Conservation (phyloP, 2,329 filamentous ascomycete species). For the Emergomyces orientalis region DNA sequence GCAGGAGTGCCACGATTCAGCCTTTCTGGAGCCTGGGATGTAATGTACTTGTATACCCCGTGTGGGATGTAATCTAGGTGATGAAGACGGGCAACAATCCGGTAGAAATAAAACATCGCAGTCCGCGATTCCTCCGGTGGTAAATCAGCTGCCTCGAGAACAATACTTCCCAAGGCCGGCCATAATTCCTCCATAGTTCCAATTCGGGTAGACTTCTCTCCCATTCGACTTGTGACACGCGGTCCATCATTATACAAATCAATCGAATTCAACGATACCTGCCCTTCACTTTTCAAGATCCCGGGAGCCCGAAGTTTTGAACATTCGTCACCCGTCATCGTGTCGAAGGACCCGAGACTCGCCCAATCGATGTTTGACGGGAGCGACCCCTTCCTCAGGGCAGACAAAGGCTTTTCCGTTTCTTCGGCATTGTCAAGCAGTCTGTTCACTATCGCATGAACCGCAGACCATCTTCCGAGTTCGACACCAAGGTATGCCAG, state of each 20-base stretch:
- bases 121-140: constrained; percentile 26
- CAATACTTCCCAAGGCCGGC: constrained; percentile 32
- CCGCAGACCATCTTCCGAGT: constrained; percentile 33
- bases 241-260: constrained; percentile 14
- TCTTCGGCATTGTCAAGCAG: constrained; percentile 33
- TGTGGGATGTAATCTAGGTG: constrained; percentile 36
- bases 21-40: constrained; percentile 21
- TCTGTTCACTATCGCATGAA: constrained; percentile 30
- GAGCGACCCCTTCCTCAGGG: constrained; percentile 13
- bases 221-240: constrained; percentile 11
- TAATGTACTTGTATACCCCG: constrained; percentile 34
- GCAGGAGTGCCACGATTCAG: constrained; percentile 33
- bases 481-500: constrained; percentile 33
- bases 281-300: background rate
- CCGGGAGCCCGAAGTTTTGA: background rate
- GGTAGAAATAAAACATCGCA: constrained; percentile 39
- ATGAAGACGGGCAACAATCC: constrained; percentile 38
- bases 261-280: constrained; percentile 8
- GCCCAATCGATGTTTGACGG: constrained; percentile 26
- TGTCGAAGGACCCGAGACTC: constrained; percentile 22
- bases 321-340: constrained; percentile 19
- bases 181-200: constrained; percentile 31
- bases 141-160: constrained; percentile 34
- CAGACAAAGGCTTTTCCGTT: constrained; percentile 15
- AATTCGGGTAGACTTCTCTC: constrained; percentile 8